phyloP scores from a whole-genome alignment of 148 eudicot species.

The Silene latifolia region DNA sequence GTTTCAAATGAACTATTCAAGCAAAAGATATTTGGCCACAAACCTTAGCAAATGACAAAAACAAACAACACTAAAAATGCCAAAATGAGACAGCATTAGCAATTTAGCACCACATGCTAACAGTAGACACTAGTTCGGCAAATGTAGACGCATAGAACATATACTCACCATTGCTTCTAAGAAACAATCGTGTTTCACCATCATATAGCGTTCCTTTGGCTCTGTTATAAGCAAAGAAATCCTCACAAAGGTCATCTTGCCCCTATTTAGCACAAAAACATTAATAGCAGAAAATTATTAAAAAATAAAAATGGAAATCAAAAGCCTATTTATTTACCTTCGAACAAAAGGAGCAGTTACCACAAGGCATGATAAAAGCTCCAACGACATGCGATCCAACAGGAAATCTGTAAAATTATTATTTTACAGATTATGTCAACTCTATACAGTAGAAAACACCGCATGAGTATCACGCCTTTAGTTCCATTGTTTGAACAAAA shows the following conservation, averaged over 20 bases:
- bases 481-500: conserved; percentile 19
- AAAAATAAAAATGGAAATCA: conserved; percentile 2
- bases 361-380: conserved; percentile 99
- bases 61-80: not conserved
- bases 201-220: conserved; percentile 99
- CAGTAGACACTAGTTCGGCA: conserved; percentile 7
- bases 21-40: not conserved
- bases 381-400: conserved; percentile 90
- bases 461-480: conserved; percentile 6
- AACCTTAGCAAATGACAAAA: not conserved
- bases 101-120: not conserved
- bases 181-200: conserved; percentile 93
- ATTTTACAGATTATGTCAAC: conserved; percentile 20
- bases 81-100: not conserved
- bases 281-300: conserved; percentile 1
- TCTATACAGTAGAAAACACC: conserved; percentile 14
- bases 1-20: not conserved
- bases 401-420: conserved; percentile 59
- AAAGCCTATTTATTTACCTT: conserved; percentile 42
- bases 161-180: conserved; percentile 65
- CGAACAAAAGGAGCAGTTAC: conserved; percentile 82
- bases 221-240: conserved; percentile 92
- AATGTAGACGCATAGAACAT: conserved; percentile 6
- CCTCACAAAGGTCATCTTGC: conserved; percentile 92
- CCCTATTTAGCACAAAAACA: conserved; percentile 51